Evolutionary conservation across 306 rosid genomes (phyloP).

Genomic region (Cercis canadensis): DNA sequence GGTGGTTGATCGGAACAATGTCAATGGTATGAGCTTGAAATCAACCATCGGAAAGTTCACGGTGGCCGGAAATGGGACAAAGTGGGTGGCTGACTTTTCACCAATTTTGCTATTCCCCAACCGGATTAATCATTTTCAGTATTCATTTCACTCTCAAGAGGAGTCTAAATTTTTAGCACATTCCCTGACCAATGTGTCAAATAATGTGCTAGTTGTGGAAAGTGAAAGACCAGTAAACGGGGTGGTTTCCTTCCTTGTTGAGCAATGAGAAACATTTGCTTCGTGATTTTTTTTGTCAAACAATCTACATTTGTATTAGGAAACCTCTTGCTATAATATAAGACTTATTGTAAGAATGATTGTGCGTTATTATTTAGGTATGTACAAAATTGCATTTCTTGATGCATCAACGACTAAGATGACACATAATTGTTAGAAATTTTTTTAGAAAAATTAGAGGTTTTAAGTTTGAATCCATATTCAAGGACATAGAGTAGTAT

Average conservation of each 20-base stretch:
- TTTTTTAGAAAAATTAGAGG: too few relatives aligned
- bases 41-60: slow-evolving; percentile 62
- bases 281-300: too few relatives aligned
- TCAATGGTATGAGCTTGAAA: slow-evolving; percentile 59
- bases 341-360: too few relatives aligned
- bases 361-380: too few relatives aligned
- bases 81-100: slow-evolving; percentile 71
- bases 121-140: slow-evolving; percentile 56
- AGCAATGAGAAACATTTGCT: slow-evolving; percentile 39
- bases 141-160: slow-evolving; percentile 51
- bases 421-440: too few relatives aligned
- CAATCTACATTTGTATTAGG: too few relatives aligned
- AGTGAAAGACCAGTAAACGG: slow-evolving; percentile 39
- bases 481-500: too few relatives aligned
- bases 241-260: slow-evolving; percentile 39
- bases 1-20: slow-evolving; percentile 69
- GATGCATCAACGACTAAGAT: too few relatives aligned
- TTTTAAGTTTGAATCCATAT: too few relatives aligned
- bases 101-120: slow-evolving; percentile 57
- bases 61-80: slow-evolving; percentile 53
- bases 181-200: slow-evolving; percentile 58
- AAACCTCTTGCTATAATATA: too few relatives aligned
- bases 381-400: too few relatives aligned
- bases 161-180: slow-evolving; percentile 54
- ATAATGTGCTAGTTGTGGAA: slow-evolving; percentile 60